Percentiles rank a stretch among this genome's conserved stretches.
Conservation (phyloP, 345 rosid genomes). For the Salix caprea region DNA sequence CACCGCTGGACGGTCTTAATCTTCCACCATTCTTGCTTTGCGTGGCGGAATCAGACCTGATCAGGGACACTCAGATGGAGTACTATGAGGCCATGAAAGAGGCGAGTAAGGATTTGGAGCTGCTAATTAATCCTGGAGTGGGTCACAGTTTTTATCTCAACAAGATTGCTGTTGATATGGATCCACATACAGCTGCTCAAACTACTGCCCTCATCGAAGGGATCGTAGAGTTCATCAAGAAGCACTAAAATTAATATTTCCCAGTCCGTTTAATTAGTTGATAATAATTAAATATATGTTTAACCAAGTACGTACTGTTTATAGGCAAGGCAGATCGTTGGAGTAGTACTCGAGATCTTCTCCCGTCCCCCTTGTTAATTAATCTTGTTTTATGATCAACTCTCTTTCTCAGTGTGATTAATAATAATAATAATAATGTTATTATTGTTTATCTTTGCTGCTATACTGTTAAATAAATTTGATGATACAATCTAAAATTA, state of each 20-base stretch:
- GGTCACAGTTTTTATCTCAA: conserved; percentile 60
- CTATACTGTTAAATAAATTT: too few relatives aligned
- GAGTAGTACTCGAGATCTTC: not conserved
- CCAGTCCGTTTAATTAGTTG: not conserved
- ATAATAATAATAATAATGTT: not conserved
- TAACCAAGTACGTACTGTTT: not conserved
- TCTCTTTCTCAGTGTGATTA: not conserved
- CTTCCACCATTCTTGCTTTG: conserved; percentile 49
- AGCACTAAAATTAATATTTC: conserved; percentile 15
- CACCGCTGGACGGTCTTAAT: conserved; percentile 31
- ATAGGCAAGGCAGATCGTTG: not conserved
- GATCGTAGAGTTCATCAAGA: conserved; percentile 33
- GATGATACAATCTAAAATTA: too few relatives aligned
- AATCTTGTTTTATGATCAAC: not conserved
- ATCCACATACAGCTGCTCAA: conserved; percentile 35
- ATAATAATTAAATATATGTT: not conserved
- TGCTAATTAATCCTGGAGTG: conserved; percentile 44
- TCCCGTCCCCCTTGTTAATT: not conserved
- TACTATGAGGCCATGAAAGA: conserved; percentile 51
- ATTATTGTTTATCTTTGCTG: too few relatives aligned
- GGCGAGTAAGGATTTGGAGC: conserved; percentile 40
- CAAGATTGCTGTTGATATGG: conserved; percentile 45
- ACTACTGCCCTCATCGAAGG: conserved; percentile 35
- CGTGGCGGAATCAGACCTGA: conserved; percentile 49
- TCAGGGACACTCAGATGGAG: conserved; percentile 54